Base-by-base conservation (phyloP, 164 flowering plant genomes). In the Vitis amurensis region DNA sequence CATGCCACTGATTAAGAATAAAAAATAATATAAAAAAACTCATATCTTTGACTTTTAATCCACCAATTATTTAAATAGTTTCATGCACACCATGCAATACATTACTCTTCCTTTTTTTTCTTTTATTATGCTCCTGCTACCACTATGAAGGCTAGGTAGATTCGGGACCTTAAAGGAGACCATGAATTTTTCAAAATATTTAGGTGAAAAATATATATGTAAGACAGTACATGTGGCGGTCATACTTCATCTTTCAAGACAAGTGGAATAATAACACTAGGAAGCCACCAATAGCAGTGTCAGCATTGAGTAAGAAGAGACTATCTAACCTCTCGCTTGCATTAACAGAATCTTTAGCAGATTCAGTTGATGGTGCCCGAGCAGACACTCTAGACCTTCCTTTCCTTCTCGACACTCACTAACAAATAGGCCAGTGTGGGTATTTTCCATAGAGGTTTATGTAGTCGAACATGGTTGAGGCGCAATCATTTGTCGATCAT, bases 351-450 rank as follows among this genome's bases (percentile, higher is more conserved):
- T 14, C 19, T 53, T 61, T 61, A 14, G 15, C 14, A 0, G 71
- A n/a, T 47, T 3, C 0, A 3, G 9, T 16, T 11, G 44, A 23
- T 5, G 79, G 80, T 7, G 77, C 15, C 10, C 1, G 0, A 8
- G 77, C 71, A 68, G 76, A 74, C 87, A 84, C 0, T 37, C 48
- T 11, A 84, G 83, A 50, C 87, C 85, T 6, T 77, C 50, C 59
- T 84, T 77, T 11, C 74, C 81, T 56, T 76, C 88, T 9, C 59
- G 68, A 68, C 88, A 85, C 55, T 68, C 67, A 16, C 55, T 77
- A 66, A 86, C 79, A 47, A 88, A 88, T 13, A 86, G 78, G 47
- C 88, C 87, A 2, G 88, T n/a, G 86, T 2, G 92, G 92, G 78
- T 85, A 85, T 14, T 76, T 78, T 7, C 92, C 92, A 23, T 79